These are phyloP conservation scores for Halocafeteria seosinensis DNA, from an alignment of 108 stramenopile species.

Conservation along the genomic window DNA sequence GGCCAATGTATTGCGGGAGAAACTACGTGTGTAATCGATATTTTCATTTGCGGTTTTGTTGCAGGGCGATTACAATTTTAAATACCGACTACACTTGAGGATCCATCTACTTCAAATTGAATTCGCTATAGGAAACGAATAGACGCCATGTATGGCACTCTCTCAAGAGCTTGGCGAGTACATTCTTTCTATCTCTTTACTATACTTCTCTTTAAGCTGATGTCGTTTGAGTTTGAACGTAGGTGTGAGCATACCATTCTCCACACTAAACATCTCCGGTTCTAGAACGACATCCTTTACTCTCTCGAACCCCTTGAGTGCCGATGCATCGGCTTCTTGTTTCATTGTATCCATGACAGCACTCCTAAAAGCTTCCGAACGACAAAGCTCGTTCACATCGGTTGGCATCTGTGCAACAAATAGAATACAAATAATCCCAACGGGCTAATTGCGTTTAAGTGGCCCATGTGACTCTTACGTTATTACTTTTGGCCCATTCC, in stretches of 20 bases:
- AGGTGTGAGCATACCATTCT: constrained; percentile 74
- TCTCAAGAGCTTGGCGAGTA: too few species aligned
- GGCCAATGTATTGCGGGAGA: too few species aligned
- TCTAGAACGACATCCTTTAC: constrained; percentile 58
- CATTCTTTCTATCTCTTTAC: background rate
- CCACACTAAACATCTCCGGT: constrained; percentile 50
- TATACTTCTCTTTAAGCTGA: constrained; percentile 34
- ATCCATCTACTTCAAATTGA: too few species aligned
- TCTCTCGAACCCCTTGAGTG: constrained; percentile 39
- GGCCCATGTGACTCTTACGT: background rate
- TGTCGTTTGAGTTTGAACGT: constrained; percentile 86
- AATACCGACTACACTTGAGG: background rate
- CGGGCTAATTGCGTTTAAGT: too few species aligned
- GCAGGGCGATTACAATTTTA: background rate
- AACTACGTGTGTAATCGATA: too few species aligned
- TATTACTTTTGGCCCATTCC: constrained; percentile 29
- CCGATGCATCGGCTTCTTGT: background rate
- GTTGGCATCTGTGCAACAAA: too few species aligned
- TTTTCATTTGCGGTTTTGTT: too few species aligned
- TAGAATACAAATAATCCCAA: too few species aligned
- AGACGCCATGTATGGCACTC: too few species aligned
- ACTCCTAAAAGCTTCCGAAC: background rate
- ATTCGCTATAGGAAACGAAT: too few species aligned
- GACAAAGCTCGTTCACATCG: background rate
- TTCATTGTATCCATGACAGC: background rate